Conservation (phyloP, 2,329 filamentous ascomycete genomes). For the Pseudocercospora cruenta region DNA sequence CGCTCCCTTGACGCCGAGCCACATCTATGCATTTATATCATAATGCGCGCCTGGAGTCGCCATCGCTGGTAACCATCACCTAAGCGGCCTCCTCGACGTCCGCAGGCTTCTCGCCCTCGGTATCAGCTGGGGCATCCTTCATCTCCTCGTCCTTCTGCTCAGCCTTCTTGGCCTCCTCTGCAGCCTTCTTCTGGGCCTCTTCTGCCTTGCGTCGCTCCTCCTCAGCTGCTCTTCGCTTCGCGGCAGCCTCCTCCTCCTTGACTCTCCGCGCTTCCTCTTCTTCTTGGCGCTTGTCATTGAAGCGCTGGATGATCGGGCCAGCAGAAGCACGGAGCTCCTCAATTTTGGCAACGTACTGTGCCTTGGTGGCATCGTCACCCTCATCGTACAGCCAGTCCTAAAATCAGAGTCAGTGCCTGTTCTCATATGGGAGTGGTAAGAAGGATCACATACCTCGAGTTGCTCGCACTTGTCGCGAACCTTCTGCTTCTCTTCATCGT, state of each 20-base stretch:
- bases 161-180: slow-evolving; percentile 47
- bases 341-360: slow-evolving; percentile 89
- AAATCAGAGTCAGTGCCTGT: background rate
- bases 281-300: slow-evolving; percentile 90
- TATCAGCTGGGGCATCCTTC: slow-evolving; percentile 58
- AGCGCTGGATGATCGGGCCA: slow-evolving; percentile 88
- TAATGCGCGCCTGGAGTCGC: slow-evolving; percentile 21
- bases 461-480: slow-evolving; percentile 80
- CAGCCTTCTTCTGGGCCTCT: slow-evolving; percentile 64
- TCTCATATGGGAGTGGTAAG: background rate
- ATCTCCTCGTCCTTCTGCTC: slow-evolving; percentile 58
- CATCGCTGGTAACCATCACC: background rate
- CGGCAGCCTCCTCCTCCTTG: slow-evolving; percentile 66
- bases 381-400: slow-evolving; percentile 99
- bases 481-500: slow-evolving; percentile 88
- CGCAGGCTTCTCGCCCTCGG: slow-evolving; percentile 31
- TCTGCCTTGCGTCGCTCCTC: slow-evolving; percentile 80
- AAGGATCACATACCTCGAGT: slow-evolving; percentile 71
- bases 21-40: slow-evolving; percentile 19
- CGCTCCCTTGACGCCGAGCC: slow-evolving; percentile 16
- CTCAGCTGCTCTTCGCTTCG: slow-evolving; percentile 65
- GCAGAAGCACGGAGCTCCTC: slow-evolving; percentile 91
- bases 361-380: slow-evolving; percentile 91
- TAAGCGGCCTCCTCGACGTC: slow-evolving; percentile 36
- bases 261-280: slow-evolving; percentile 75